Evolutionary conservation across 2,329 filamentous ascomycete species (phyloP).

Genomic region (Penicillium sp.): DNA sequence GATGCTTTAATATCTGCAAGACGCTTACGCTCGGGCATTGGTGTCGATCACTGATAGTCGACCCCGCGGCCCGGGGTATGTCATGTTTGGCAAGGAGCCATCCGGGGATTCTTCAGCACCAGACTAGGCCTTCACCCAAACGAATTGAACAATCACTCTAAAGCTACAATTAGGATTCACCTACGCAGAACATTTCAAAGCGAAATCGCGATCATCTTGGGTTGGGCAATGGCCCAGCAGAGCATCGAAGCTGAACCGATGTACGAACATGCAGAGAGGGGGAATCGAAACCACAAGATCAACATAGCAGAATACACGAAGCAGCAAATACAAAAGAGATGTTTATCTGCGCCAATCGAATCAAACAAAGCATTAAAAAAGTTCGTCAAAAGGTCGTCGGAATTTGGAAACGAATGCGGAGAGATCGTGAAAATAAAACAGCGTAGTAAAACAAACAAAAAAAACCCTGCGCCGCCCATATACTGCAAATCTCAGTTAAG

Average conservation of each 20-base stretch:
- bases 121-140: not conserved
- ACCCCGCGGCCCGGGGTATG: not conserved
- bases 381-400: constrained; percentile 18
- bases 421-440: constrained; percentile 10
- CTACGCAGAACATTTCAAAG: not conserved
- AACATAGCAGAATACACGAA: constrained; percentile 18
- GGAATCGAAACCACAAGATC: constrained; percentile 29
- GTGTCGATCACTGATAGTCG: not conserved
- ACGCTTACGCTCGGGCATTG: not conserved
- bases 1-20: not conserved
- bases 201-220: constrained; percentile 14
- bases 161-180: not conserved
- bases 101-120: not conserved
- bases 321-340: constrained; percentile 12
- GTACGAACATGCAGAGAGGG: constrained; percentile 28
- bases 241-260: constrained; percentile 17
- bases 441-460: not conserved
- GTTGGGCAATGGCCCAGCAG: constrained; percentile 9
- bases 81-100: not conserved
- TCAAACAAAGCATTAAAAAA: constrained; percentile 12
- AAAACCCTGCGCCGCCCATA: constrained; percentile 28
- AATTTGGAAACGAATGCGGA: constrained; percentile 8
- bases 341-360: constrained; percentile 17
- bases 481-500: constrained; percentile 21
- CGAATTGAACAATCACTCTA: not conserved